These are phyloP conservation scores for Akanthomyces uredinophilus DNA, from an alignment of 2,329 filamentous ascomycete species.

Conservation along the genomic window DNA sequence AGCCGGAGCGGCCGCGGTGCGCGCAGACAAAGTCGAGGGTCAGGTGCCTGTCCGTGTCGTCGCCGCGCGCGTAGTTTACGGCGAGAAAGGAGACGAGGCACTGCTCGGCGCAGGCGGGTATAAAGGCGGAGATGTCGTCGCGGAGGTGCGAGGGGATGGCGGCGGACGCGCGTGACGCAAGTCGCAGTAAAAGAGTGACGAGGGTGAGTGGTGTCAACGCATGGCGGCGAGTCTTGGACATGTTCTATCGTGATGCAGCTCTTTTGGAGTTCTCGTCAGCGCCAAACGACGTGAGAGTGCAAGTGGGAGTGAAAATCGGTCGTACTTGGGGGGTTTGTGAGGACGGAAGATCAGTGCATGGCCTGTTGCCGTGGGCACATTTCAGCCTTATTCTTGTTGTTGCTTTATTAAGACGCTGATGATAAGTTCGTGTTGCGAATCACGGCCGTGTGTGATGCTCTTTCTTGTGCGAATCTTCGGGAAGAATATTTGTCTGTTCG, in stretches of 20 bases:
- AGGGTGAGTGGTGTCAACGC: not conserved
- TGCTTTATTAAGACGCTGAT: not conserved
- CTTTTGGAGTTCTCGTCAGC: no score
- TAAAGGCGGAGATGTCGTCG: slow-evolving; percentile 35
- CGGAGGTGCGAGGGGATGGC: slow-evolving; percentile 25
- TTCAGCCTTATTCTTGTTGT: not conserved
- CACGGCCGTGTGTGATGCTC: not conserved
- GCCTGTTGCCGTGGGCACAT: not conserved
- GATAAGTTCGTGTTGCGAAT: not conserved
- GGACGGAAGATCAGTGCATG: not conserved
- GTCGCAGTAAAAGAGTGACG: slow-evolving; percentile 14
- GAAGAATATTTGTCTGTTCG: no score
- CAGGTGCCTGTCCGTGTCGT: slow-evolving; percentile 42
- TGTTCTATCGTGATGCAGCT: slow-evolving; percentile 26
- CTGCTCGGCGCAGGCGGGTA: slow-evolving; percentile 54
- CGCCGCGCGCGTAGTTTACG: slow-evolving; percentile 47
- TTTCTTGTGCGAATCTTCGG: not conserved
- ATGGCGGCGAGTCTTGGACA: slow-evolving; percentile 27
- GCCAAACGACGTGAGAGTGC: no score
- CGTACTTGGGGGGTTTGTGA: not conserved
- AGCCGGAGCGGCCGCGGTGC: slow-evolving; percentile 52
- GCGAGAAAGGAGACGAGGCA: slow-evolving; percentile 61
- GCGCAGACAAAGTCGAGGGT: slow-evolving; percentile 61
- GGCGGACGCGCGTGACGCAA: slow-evolving; percentile 16
- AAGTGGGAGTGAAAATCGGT: slow-evolving; percentile 9